Conservation (phyloP, 257 asterid genomes). For the Verbascum thapsus region DNA sequence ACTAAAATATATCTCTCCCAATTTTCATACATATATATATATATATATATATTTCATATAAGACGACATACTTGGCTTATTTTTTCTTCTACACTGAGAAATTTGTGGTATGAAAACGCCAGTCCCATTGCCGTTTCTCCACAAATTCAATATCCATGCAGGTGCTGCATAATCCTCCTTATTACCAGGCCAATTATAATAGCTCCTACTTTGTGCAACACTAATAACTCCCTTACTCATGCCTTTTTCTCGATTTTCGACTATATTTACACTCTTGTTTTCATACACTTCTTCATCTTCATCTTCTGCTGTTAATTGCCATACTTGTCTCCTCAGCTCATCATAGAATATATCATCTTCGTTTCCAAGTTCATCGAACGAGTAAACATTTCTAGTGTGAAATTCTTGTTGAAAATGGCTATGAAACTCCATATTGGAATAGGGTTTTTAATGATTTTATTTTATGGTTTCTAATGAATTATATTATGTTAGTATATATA, state of each 20-base stretch:
- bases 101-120: slow-evolving; percentile 89
- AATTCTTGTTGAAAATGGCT: slow-evolving; percentile 25
- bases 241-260: slow-evolving; percentile 12
- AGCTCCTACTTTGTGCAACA: not conserved
- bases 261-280: slow-evolving; percentile 14
- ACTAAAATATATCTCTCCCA: too few relatives aligned
- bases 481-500: not conserved
- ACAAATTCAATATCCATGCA: slow-evolving; percentile 52
- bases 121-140: slow-evolving; percentile 75
- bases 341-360: slow-evolving; percentile 62
- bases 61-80: slow-evolving; percentile 59
- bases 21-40: too few relatives aligned
- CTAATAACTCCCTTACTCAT: not conserved
- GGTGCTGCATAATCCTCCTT: slow-evolving; percentile 43
- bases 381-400: slow-evolving; percentile 22
- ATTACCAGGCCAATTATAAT: slow-evolving; percentile 43
- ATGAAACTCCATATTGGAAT: slow-evolving; percentile 38
- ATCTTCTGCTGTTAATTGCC: slow-evolving; percentile 58
- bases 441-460: not conserved
- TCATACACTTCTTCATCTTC: slow-evolving; percentile 19
- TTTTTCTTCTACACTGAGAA: slow-evolving; percentile 42
- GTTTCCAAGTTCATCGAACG: slow-evolving; percentile 38
- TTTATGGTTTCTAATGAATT: slow-evolving; percentile 2
- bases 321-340: slow-evolving; percentile 54
- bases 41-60: too few relatives aligned